phyloP scores from a whole-genome alignment of 106 monocot genomes.

The Dactylorhiza incarnata region DNA sequence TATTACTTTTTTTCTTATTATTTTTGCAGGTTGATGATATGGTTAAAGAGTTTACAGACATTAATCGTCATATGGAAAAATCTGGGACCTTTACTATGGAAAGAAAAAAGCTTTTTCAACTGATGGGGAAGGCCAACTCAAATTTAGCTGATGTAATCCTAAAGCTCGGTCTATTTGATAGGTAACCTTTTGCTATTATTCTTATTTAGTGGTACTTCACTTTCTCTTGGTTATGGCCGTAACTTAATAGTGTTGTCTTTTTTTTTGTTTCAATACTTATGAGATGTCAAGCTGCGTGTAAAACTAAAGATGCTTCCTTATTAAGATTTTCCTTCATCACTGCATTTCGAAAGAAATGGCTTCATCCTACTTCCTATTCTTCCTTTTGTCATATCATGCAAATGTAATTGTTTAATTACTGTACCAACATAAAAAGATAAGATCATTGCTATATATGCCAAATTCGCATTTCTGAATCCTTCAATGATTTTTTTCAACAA shows the following conservation, averaged over 20 bases:
- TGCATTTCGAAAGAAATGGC: too few species aligned
- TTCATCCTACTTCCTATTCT: too few species aligned
- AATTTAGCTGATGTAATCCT: slow-evolving; percentile 87
- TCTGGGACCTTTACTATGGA: slow-evolving; percentile 75
- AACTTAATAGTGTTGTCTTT: not conserved
- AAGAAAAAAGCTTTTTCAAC: slow-evolving; percentile 83
- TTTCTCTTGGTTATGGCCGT: not conserved
- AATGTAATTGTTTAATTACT: too few species aligned
- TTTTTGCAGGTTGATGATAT: slow-evolving; percentile 73
- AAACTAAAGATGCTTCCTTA: too few species aligned
- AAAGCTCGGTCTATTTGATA: slow-evolving; percentile 77
- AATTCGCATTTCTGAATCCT: too few species aligned
- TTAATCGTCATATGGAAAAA: slow-evolving; percentile 85
- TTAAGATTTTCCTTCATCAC: too few species aligned
- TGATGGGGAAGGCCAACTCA: slow-evolving; percentile 82
- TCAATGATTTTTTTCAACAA: too few species aligned
- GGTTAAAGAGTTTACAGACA: slow-evolving; percentile 85
- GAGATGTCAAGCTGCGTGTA: too few species aligned
- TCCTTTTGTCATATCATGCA: too few species aligned
- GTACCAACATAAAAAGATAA: too few species aligned
- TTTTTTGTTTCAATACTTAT: too few species aligned
- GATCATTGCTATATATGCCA: too few species aligned
- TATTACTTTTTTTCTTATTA: not conserved
- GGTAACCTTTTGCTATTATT: slow-evolving; percentile 25
- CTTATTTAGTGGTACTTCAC: not conserved